Percentiles rank a stretch among this genome's conserved stretches.
These are phyloP conservation scores for Cordyceps cateniannulata DNA, from an alignment of 2,329 filamentous ascomycete genomes.

Conservation along the genomic window DNA sequence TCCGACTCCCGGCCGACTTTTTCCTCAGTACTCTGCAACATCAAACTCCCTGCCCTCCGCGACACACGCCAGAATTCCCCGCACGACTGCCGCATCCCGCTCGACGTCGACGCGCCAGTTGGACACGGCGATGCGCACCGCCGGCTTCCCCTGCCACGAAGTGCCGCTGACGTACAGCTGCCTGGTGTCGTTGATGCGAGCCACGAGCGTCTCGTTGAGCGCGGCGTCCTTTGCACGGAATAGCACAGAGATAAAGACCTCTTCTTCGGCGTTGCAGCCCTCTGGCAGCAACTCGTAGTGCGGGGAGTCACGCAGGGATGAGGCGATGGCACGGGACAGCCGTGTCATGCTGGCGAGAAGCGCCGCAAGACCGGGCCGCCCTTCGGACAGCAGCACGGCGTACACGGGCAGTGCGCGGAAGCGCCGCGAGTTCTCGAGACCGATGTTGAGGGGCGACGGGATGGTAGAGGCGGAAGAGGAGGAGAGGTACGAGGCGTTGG, in stretches of 20 bases:
- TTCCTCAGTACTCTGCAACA: conserved; percentile 14
- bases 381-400: conserved; percentile 69
- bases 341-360: conserved; percentile 68
- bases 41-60: conserved; percentile 27
- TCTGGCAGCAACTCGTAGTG: conserved; percentile 61
- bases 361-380: conserved; percentile 57
- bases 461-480: conserved; percentile 38
- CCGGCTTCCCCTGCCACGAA: conserved; percentile 64
- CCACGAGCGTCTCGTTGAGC: conserved; percentile 61
- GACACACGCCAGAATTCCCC: conserved; percentile 51
- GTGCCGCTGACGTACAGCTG: conserved; percentile 81
- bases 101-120: conserved; percentile 74
- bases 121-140: conserved; percentile 76
- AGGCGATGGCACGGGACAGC: conserved; percentile 62
- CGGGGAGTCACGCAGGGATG: conserved; percentile 52
- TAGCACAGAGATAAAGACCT: conserved; percentile 60
- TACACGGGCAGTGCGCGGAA: conserved; percentile 91
- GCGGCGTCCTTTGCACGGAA: conserved; percentile 62
- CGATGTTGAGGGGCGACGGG: conserved; percentile 78
- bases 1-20: neutral
- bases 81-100: conserved; percentile 60
- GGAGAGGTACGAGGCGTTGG: conserved; percentile 74
- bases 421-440: conserved; percentile 83
- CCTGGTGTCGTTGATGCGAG: conserved; percentile 64
- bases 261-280: conserved; percentile 18